Conservation (phyloP, 306 rosid genomes). For the Sicyos edulis region DNA sequence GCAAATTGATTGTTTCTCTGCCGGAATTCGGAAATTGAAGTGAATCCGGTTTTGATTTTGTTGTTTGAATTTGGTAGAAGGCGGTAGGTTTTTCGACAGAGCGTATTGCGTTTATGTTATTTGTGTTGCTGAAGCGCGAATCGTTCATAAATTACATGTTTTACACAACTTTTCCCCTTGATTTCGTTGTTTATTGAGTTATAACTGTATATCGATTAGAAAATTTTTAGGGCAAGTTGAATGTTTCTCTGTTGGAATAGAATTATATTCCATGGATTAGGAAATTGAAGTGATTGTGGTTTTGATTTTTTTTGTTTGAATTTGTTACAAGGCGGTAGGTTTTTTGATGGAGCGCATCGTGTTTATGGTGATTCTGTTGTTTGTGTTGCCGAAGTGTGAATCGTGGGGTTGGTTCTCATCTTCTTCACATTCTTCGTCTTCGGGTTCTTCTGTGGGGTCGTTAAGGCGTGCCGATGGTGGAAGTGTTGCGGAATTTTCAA, state of each 20-base stretch:
- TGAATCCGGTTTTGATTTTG: background rate
- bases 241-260: background rate
- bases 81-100: background rate
- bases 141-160: background rate
- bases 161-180: background rate
- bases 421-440: background rate
- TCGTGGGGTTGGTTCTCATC: slow-evolving; percentile 22
- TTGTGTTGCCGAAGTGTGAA: background rate
- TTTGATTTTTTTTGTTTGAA: background rate
- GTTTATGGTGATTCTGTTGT: slow-evolving; percentile 2
- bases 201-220: background rate
- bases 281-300: background rate
- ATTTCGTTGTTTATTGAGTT: background rate
- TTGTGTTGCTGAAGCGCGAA: background rate
- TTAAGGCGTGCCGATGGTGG: background rate
- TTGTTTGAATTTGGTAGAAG: slow-evolving; percentile 2
- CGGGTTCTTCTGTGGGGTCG: background rate
- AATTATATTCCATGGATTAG: background rate
- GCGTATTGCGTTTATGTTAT: background rate
- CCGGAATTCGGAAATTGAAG: background rate
- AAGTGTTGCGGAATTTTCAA: slow-evolving; percentile 43
- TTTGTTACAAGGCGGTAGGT: background rate
- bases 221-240: background rate
- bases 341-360: slow-evolving; percentile 7
- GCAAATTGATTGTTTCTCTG: background rate